Conservation (phyloP, 2,329 filamentous ascomycete species). For the Trichoderma koningiopsis region DNA sequence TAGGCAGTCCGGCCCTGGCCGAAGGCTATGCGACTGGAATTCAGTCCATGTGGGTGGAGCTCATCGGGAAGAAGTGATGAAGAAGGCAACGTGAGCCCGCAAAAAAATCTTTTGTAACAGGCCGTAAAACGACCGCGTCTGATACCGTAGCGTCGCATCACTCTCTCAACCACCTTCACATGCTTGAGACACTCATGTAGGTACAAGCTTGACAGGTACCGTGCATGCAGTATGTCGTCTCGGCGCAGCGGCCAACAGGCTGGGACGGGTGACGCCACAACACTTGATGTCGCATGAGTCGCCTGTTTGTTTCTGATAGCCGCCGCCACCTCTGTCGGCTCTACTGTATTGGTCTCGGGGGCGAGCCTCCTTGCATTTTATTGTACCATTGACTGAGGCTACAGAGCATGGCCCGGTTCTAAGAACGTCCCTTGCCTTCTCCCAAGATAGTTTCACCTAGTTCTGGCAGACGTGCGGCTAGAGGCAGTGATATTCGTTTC, state of each 20-base stretch:
- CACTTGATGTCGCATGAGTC: background rate
- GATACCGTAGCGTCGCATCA: background rate
- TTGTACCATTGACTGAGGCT: background rate
- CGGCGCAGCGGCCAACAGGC: background rate
- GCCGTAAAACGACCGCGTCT: background rate
- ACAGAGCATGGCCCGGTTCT: background rate
- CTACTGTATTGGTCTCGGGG: background rate
- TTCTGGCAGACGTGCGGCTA: background rate
- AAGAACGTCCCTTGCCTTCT: background rate
- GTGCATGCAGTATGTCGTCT: background rate
- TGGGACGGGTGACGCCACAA: background rate
- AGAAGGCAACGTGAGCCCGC: background rate
- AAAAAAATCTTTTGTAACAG: background rate
- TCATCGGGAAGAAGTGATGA: background rate
- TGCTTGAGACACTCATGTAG: background rate
- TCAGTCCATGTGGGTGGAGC: background rate
- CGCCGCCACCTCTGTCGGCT: background rate
- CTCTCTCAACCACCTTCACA: background rate
- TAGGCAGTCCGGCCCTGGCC: conserved; percentile 18
- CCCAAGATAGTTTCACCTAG: background rate
- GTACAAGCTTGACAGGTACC: background rate
- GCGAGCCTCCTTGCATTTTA: conserved; percentile 5
- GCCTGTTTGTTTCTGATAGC: conserved; percentile 11
- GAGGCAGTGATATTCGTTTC: background rate
- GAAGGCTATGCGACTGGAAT: background rate